These are phyloP conservation scores for Phytophthora pseudosyringae DNA, from an alignment of 352 stramenopile species.

Conservation along the genomic window DNA sequence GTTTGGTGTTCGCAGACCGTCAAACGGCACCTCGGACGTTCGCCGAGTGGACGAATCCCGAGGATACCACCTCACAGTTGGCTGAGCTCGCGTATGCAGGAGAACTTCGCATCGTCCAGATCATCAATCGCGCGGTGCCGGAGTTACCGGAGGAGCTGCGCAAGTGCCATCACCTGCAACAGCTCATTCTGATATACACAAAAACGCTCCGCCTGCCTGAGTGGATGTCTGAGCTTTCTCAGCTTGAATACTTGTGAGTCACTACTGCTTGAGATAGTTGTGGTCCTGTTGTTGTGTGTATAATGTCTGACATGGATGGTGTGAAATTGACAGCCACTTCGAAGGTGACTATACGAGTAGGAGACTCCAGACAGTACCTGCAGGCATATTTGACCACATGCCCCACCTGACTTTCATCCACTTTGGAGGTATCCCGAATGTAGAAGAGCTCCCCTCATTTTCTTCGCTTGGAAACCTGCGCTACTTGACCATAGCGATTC, in stretches of 20 bases:
- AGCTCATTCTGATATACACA: slow-evolving; percentile 45
- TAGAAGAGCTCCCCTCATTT: slow-evolving; percentile 44
- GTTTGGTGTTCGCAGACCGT: slow-evolving; percentile 48
- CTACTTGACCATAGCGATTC: slow-evolving; percentile 44
- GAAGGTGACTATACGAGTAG: slow-evolving; percentile 46
- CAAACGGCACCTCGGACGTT: slow-evolving; percentile 35
- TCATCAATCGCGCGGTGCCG: slow-evolving; percentile 49
- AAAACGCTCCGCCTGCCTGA: slow-evolving; percentile 34
- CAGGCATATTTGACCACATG: slow-evolving; percentile 47
- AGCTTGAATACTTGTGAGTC: slow-evolving; percentile 49
- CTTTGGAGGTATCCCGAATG: slow-evolving; percentile 38
- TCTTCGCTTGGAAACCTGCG: slow-evolving; percentile 40
- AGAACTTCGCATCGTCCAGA: slow-evolving; percentile 48
- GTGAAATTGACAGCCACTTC: too few species aligned
- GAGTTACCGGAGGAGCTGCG: slow-evolving; percentile 35
- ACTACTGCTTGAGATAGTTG: neutral
- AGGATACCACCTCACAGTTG: slow-evolving; percentile 37
- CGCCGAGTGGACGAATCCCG: slow-evolving; percentile 44
- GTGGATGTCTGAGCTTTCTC: slow-evolving; percentile 34
- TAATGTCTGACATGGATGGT: too few species aligned
- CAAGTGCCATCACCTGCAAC: slow-evolving; percentile 39
- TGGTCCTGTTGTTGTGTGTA: slow-evolving; percentile 1
- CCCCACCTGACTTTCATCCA: slow-evolving; percentile 49
- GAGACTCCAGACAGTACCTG: slow-evolving; percentile 32
- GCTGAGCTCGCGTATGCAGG: slow-evolving; percentile 35